A percentile compares a stretch with the other conserved stretches of the same genome.
Evolutionary conservation across 441 rosid species (phyloP).

Genomic region (Brassica hybrid): DNA sequence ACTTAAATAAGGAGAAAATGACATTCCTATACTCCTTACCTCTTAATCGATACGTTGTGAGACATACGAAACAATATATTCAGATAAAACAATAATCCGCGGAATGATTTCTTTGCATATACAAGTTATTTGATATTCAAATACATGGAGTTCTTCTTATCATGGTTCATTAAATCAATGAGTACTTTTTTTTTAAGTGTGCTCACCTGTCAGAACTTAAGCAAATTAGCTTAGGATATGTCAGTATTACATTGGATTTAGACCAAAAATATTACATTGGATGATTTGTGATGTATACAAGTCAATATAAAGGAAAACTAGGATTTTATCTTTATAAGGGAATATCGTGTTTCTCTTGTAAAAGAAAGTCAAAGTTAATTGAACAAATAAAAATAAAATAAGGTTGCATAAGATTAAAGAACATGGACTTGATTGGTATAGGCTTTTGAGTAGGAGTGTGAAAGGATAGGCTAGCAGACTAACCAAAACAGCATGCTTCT

Average conservation of each 20-base stretch:
- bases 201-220: background rate
- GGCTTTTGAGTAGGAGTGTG: constrained; percentile 37
- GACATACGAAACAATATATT: background rate
- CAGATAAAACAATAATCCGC: background rate
- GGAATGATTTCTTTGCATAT: background rate
- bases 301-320: constrained; percentile 25
- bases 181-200: background rate
- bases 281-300: constrained; percentile 21
- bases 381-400: background rate
- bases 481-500: constrained; percentile 34
- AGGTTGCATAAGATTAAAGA: constrained; percentile 12
- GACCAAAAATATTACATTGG: too few relatives aligned
- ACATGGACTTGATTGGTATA: constrained; percentile 35
- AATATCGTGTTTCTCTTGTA: background rate
- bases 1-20: background rate
- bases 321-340: constrained; percentile 19
- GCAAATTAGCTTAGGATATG: background rate
- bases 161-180: background rate
- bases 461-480: constrained; percentile 30
- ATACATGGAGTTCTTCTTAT: background rate
- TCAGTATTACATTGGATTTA: background rate
- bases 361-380: constrained; percentile 8
- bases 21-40: background rate
- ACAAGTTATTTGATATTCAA: background rate
- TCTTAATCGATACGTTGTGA: background rate